These are phyloP conservation scores for Pezicula carpinea DNA, from an alignment of 2,329 filamentous ascomycete species.

Conservation along the genomic window DNA sequence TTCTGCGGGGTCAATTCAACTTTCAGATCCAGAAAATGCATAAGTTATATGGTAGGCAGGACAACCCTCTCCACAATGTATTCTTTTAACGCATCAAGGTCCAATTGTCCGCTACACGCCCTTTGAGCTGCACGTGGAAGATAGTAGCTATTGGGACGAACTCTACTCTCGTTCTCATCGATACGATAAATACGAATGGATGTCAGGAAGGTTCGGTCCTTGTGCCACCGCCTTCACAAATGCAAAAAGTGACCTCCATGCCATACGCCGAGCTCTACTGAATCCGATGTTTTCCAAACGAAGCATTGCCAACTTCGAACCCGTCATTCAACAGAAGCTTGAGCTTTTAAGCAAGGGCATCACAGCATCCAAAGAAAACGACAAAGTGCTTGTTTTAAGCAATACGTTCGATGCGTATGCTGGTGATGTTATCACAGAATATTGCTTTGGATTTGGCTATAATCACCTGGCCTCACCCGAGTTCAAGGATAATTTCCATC, in stretches of 20 bases:
- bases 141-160: constrained; percentile 25
- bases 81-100: constrained; percentile 12
- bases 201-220: constrained; percentile 3
- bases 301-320: background rate
- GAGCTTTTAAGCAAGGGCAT: constrained; percentile 8
- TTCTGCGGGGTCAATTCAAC: constrained; percentile 13
- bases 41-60: constrained; percentile 17
- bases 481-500: constrained; percentile 4
- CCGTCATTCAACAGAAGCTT: constrained; percentile 7
- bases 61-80: background rate
- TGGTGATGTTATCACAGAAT: constrained; percentile 19
- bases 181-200: constrained; percentile 7
- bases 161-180: constrained; percentile 21
- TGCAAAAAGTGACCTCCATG: constrained; percentile 6
- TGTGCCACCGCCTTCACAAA: constrained; percentile 6
- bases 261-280: constrained; percentile 7
- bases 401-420: background rate
- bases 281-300: constrained; percentile 11
- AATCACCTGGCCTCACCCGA: background rate
- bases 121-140: constrained; percentile 24
- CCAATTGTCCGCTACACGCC: constrained; percentile 30
- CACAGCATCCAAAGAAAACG: background rate
- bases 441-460: constrained; percentile 13
- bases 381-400: background rate
- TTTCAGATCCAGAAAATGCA: constrained; percentile 16